Percentiles rank a stretch among this genome's conserved stretches.
phyloP scores from a whole-genome alignment of 2,329 filamentous ascomycete species.

The Epichloe coenophiala region DNA sequence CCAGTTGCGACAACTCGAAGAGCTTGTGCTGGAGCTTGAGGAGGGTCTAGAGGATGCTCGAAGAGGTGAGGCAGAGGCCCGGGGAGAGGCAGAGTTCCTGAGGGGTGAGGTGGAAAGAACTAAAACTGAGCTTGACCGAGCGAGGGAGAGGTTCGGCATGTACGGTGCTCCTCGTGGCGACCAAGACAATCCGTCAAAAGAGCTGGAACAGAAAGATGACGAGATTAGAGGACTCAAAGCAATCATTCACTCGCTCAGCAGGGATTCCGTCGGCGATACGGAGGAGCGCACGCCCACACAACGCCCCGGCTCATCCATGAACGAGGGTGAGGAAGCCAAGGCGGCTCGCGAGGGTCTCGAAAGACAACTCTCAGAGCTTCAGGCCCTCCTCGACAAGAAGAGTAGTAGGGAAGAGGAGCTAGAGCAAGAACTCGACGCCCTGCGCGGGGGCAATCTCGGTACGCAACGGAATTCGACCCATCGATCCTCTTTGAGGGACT shows the following conservation, averaged over 20 bases:
- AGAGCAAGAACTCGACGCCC: slow-evolving; percentile 61
- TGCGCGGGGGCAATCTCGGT: slow-evolving; percentile 32
- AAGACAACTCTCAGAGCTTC: slow-evolving; percentile 66
- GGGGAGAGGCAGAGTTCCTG: slow-evolving; percentile 90
- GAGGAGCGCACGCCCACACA: slow-evolving; percentile 18
- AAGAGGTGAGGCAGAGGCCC: slow-evolving; percentile 85
- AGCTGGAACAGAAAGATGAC: slow-evolving; percentile 88
- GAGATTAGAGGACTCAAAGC: slow-evolving; percentile 95
- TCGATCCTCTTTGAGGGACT: slow-evolving; percentile 49
- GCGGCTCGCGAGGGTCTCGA: slow-evolving; percentile 53
- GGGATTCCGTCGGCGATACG: slow-evolving; percentile 46
- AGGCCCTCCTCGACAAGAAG: slow-evolving; percentile 60
- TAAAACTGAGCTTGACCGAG: slow-evolving; percentile 72
- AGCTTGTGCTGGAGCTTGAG: slow-evolving; percentile 90
- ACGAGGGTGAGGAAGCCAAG: slow-evolving; percentile 14
- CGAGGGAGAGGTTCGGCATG: slow-evolving; percentile 59
- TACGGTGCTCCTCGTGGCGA: slow-evolving; percentile 26
- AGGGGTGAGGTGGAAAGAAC: slow-evolving; percentile 89
- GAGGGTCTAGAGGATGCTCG: slow-evolving; percentile 92
- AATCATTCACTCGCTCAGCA: slow-evolving; percentile 89
- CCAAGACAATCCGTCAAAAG: slow-evolving; percentile 45
- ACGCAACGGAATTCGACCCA: slow-evolving; percentile 23
- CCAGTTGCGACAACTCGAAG: slow-evolving; percentile 89
- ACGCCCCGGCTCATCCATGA: slow-evolving; percentile 22
- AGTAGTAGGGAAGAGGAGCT: slow-evolving; percentile 67